phyloP scores from a whole-genome alignment of 805 yeast species.

The Candida fluviatilis region DNA sequence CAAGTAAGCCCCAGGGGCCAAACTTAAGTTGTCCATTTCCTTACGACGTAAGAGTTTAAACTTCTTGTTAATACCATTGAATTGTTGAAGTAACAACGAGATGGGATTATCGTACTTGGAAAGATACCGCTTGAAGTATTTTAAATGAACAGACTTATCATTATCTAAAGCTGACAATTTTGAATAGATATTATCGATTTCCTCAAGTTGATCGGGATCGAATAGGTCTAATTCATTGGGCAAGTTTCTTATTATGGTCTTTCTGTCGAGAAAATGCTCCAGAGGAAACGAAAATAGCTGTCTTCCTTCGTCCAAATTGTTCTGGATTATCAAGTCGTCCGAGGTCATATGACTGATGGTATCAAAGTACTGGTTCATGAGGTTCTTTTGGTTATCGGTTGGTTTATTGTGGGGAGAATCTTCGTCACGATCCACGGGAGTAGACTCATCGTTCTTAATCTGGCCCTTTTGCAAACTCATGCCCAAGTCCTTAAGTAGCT shows the following conservation, averaged over 20 bases:
- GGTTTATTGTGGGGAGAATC: neutral
- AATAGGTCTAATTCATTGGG: slow-evolving; percentile 35
- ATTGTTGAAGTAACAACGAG: slow-evolving; percentile 24
- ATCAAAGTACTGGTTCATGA: slow-evolving; percentile 19
- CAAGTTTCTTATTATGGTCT: slow-evolving; percentile 22
- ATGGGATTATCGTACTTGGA: slow-evolving; percentile 31
- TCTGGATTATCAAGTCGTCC: slow-evolving; percentile 33
- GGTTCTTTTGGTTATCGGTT: slow-evolving; percentile 2
- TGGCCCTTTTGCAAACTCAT: slow-evolving; percentile 29
- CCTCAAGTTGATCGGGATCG: slow-evolving; percentile 22
- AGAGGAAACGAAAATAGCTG: slow-evolving; percentile 31
- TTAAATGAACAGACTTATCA: slow-evolving; percentile 34
- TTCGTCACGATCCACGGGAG: slow-evolving; percentile 1
- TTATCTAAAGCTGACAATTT: slow-evolving; percentile 29
- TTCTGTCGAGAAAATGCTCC: slow-evolving; percentile 33
- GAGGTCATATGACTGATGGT: slow-evolving; percentile 32
- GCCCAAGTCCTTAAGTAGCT: slow-evolving; percentile 29
- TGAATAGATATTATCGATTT: slow-evolving; percentile 28
- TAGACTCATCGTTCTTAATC: slow-evolving; percentile 11
- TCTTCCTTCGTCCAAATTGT: slow-evolving; percentile 30
- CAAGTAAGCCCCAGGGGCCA: slow-evolving; percentile 27
- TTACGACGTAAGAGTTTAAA: slow-evolving; percentile 34
- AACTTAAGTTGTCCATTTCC: slow-evolving; percentile 23
- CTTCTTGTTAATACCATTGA: slow-evolving; percentile 33
- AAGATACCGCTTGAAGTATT: slow-evolving; percentile 30